Evolutionary conservation across 768 basidiomycete species (phyloP), one percentile per base, ranked within the genome.

Genomic region (Lactarius trivialis): DNA sequence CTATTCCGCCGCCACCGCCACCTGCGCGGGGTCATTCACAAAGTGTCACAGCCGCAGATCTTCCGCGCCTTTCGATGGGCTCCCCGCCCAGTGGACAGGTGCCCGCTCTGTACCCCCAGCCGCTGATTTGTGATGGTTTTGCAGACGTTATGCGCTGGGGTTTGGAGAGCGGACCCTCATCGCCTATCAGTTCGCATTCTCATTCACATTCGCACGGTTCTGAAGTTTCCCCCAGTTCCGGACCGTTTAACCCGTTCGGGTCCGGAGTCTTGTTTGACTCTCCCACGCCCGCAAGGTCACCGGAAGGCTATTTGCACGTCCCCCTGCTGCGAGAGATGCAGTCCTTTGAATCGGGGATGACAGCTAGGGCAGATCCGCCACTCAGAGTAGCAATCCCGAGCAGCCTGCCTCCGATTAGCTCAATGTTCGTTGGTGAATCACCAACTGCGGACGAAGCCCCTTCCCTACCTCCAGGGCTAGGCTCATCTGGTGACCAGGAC

Each of bases 331-430:
- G 90, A 26, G 87, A 86, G 71, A 89, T 92, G 86, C 89, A 92
- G 67, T 90, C 88, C 0, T 93, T 93, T 69, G 91, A 93, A 67
- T 92, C 90, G 4, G 85, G 85, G 1, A 71, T 88, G 39, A 93
- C 91, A 0, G 90, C 88, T 0, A 81, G 84, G 26, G 87, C 88
- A 53, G 78, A 74, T 37, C 56, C 41, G n/a, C 49, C 61, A 6
- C n/a, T 56, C 28, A 49, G 57, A 33, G 30, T 57, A 4, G 55
- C 53, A 2, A 28, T 32, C 2, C 5, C 49, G 19, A 59, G 19
- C 4, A 21, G 11, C 53, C 8, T 54, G 39, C 28, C 65, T 28
- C 58, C 53, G 1, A 56, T 65, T 21, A 21, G 17, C 41, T 51
- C 55, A 19, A 7, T 55, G 14, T 15, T 19, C 19, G 17, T 7